Evolutionary conservation across 2,329 filamentous ascomycete genomes (phyloP).

Genomic region (Apiospora pterosperma): DNA sequence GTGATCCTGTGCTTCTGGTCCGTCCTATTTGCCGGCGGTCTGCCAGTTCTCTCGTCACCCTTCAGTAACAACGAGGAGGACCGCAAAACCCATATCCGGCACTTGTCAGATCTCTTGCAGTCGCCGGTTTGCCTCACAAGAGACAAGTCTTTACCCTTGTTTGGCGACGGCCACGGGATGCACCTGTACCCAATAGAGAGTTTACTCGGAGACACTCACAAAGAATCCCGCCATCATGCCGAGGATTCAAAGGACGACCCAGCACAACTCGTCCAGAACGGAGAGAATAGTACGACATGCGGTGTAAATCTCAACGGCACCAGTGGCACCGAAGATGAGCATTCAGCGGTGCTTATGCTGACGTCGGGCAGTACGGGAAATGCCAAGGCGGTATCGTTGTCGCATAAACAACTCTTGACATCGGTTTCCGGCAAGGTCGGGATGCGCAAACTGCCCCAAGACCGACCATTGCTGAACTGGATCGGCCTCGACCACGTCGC

Average conservation of each 20-base stretch:
- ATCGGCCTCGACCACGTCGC: slow-evolving; percentile 45
- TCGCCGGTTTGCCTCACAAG: background rate
- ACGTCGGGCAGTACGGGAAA: slow-evolving; percentile 43
- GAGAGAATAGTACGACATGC: slow-evolving; percentile 5
- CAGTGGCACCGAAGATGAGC: no score
- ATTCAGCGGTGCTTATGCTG: slow-evolving; percentile 34
- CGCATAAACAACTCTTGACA: slow-evolving; percentile 32
- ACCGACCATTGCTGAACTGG: slow-evolving; percentile 35
- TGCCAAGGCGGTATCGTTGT: slow-evolving; percentile 38
- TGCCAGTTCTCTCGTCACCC: slow-evolving; percentile 9
- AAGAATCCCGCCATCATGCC: background rate
- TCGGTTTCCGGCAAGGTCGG: slow-evolving; percentile 30
- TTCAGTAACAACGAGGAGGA: background rate
- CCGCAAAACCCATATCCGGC: slow-evolving; percentile 2
- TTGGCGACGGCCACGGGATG: no score
- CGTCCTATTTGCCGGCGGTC: slow-evolving; percentile 4
- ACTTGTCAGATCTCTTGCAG: background rate
- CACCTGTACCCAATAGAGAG: no score
- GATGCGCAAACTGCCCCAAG: slow-evolving; percentile 19
- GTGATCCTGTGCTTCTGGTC: slow-evolving; percentile 11
- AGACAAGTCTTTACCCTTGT: no score
- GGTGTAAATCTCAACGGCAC: no score
- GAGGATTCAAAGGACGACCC: background rate
- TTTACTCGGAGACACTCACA: background rate
- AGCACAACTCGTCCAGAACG: background rate